Conservation (phyloP, 805 yeast genomes). For the Teunomyces pallodes region DNA sequence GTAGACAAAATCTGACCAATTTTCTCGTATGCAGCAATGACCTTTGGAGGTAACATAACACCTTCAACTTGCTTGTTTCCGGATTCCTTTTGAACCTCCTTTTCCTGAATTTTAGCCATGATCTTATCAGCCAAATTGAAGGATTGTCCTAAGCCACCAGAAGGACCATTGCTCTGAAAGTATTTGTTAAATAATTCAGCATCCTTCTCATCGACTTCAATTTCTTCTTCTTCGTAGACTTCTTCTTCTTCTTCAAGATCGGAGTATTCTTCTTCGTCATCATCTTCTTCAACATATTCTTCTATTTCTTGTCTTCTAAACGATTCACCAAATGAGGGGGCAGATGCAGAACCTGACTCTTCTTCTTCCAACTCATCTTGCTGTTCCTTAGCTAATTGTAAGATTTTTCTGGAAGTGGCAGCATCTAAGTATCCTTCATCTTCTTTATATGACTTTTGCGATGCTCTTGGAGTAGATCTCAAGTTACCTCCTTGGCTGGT, state of each 20-base stretch:
- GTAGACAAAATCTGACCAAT: conserved; percentile 84
- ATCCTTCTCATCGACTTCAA: conserved; percentile 75
- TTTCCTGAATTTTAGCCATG: conserved; percentile 82
- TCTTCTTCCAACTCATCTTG: conserved; percentile 77
- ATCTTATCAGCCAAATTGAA: conserved; percentile 88
- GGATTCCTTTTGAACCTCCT: conserved; percentile 40
- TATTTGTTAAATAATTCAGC: conserved; percentile 81
- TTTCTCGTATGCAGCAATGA: conserved; percentile 88
- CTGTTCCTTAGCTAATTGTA: conserved; percentile 88
- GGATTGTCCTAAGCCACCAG: conserved; percentile 38
- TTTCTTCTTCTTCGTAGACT: conserved; percentile 53
- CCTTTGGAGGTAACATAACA: conserved; percentile 91
- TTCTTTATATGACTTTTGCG: conserved; percentile 25
- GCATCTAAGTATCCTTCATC: conserved; percentile 67
- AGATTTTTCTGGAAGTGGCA: conserved; percentile 74
- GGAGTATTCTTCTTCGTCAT: conserved; percentile 51
- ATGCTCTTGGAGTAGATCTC: conserved; percentile 40
- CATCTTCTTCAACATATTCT: conserved; percentile 38
- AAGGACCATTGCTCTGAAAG: conserved; percentile 41
- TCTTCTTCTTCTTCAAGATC: conserved; percentile 53
- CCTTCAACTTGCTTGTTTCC: conserved; percentile 55
- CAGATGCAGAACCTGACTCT: conserved; percentile 47
- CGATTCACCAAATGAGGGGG: conserved; percentile 21
- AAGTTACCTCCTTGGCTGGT: conserved; percentile 73
- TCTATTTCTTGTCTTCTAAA: conserved; percentile 19